Evolutionary conservation across 352 stramenopile species (phyloP), one percentile per base, ranked within the genome.

Genomic region (Plasmopara halstedii): DNA sequence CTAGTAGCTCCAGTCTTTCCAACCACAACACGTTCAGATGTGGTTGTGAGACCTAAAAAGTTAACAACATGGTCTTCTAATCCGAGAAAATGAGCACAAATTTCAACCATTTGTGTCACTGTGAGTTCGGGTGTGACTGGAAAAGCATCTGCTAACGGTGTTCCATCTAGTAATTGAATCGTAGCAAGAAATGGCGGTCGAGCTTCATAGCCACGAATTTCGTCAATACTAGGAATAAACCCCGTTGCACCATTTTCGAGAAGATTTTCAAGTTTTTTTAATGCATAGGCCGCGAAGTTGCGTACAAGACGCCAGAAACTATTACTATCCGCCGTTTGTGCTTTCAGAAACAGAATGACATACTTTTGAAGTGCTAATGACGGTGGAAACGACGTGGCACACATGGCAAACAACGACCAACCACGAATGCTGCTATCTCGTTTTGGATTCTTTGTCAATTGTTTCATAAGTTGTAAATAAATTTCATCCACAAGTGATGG

Each of bases 351-450:
- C 63, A 93, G 73, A 22, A 95, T 40, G 7, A 97, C 71, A 51
- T 91, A 96, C 50, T 86, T 85, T 33, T 96, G 79, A 18, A 98
- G 82, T 3, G 87, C 77, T 15, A 70, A 55, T 0, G 79, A 91
- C 20, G 91, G 91, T 13, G 85, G 85, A 48, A 97, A 97, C 0
- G 88, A 97, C 15, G 81, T 80, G 13, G 85, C 78, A 51, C 83
- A 95, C 81, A 97, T 95, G 15, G 87, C 94, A 62, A 97, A 87
- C 2, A 97, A 65, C 27, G 94, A 91, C 90, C 90, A 97, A 20
- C 87, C 88, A 21, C 88, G 83, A 27, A 88, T 86, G 17, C 79
- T 89, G 54, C 78, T 95, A 38, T 97, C 90, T 22, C 85, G 70
- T 53, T 93, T 93, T 0, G 85, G 83, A 54, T 97, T 98, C 35